Evolutionary conservation across 1,284 basidiomycete genomes (phyloP), one percentile per base, ranked within the genome.

Genomic region (Pisolithus thermaeus): DNA sequence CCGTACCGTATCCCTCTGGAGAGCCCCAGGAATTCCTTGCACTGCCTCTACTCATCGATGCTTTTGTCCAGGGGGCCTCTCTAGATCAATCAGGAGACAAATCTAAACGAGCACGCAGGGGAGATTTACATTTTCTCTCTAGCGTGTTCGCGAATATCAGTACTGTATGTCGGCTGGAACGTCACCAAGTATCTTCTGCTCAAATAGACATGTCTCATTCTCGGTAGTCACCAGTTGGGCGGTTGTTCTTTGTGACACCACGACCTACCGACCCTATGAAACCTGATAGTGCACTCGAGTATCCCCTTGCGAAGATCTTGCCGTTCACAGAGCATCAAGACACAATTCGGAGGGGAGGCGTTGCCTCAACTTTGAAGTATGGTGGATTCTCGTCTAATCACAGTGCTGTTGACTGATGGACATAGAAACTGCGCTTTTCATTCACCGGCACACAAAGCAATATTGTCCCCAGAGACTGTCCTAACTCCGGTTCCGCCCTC

Each of bases 91-190:
- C 75, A 1, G 69, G 69, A 36, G 73, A 78, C 40, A 63, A 70
- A 3, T 70, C 74, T 3, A 75, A 77, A 54, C 71, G 82, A 66
- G 63, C 72, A 59, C 68, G 89, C 41, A 92, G 91, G 69, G 88
- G 81, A 37, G 78, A 84, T 53, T 76, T 95, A 32, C 87, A 97
- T 70, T 97, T 97, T 70, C 73, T 97, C 16, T 84, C 92, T 0
- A 92, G 86, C 53, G 92, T 96, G 4, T 95, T 97, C 65, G 92
- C 92, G 14, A 97, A 97, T 66, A 69, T 96, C 48, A 88, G 81
- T 41, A 80, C 83, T 61, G 92, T 93, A 81, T 73, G 54, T 56
- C 14, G 28, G 43, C 20, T 32, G 41, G 32, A 18, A 35, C 42
- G 39, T 36, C 38, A 20, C 25, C 12, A 2, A 37, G 5, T 46